A percentile compares a stretch with the other conserved stretches of the same genome.
Conservation (phyloP, 2,329 filamentous ascomycete genomes). For the Apiospora malaysiana region DNA sequence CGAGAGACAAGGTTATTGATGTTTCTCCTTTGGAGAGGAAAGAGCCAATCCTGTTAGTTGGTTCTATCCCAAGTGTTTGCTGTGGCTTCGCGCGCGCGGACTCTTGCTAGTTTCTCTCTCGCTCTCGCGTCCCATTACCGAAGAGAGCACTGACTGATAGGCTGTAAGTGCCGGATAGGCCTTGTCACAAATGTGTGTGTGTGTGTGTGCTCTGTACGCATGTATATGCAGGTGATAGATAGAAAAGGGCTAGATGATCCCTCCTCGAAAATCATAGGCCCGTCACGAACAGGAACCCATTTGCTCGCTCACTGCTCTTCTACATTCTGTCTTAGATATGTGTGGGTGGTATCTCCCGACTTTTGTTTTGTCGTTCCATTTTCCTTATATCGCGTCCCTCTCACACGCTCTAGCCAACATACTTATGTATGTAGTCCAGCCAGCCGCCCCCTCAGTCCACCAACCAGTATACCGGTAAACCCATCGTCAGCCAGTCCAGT, state of each 20-base stretch:
- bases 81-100: constrained; percentile 7
- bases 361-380: background rate
- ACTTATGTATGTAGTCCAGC: background rate
- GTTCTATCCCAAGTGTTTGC: background rate
- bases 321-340: background rate
- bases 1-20: background rate
- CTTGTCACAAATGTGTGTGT: background rate
- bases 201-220: background rate
- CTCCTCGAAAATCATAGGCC: background rate
- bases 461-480: background rate
- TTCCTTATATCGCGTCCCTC: background rate
- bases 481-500: background rate
- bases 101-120: background rate
- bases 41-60: background rate
- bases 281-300: background rate
- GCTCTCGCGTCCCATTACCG: background rate
- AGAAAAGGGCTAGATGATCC: constrained; percentile 5
- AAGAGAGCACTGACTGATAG: background rate
- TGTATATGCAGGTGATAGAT: background rate
- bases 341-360: background rate
- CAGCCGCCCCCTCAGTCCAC: background rate
- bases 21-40: background rate
- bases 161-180: background rate
- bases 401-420: too few relatives aligned
- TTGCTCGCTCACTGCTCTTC: background rate